These are phyloP conservation scores for Xerophyta viscosa DNA, from an alignment of 106 monocot genomes.

Conservation along the genomic window DNA sequence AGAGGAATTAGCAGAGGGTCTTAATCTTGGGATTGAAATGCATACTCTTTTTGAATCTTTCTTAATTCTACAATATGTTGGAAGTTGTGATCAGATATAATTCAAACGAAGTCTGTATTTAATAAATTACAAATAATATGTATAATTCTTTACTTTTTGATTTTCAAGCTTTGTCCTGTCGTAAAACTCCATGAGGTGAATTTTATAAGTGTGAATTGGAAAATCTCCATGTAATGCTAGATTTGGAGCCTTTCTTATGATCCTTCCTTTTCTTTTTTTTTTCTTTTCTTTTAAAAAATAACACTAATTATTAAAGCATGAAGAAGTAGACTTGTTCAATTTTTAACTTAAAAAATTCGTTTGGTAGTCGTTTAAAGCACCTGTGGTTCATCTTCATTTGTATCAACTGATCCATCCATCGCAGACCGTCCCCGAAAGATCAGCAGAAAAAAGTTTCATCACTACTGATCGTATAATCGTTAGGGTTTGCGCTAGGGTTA, in stretches of 20 bases:
- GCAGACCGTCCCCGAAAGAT: too few species aligned
- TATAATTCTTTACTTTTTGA: too few species aligned
- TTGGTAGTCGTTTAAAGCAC: too few species aligned
- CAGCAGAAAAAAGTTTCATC: too few species aligned
- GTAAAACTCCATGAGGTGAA: background rate
- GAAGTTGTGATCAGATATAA: background rate
- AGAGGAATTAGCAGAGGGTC: slow-evolving; percentile 23
- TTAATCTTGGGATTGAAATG: slow-evolving; percentile 32
- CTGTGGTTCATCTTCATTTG: background rate
- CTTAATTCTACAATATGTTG: too few species aligned
- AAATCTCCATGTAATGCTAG: background rate
- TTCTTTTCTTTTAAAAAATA: background rate
- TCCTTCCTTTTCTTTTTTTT: background rate
- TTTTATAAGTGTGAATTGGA: background rate
- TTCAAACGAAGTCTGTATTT: background rate
- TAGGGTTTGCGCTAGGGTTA: too few species aligned
- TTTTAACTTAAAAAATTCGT: background rate
- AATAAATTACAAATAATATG: too few species aligned
- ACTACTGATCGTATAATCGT: too few species aligned
- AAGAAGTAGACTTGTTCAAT: background rate
- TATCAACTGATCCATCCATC: background rate
- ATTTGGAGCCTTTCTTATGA: background rate
- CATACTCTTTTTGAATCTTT: background rate
- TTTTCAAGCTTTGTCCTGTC: background rate
- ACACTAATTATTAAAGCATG: background rate